These are phyloP conservation scores for Brassica juncea DNA, from an alignment of 345 rosid species.

Conservation along the genomic window DNA sequence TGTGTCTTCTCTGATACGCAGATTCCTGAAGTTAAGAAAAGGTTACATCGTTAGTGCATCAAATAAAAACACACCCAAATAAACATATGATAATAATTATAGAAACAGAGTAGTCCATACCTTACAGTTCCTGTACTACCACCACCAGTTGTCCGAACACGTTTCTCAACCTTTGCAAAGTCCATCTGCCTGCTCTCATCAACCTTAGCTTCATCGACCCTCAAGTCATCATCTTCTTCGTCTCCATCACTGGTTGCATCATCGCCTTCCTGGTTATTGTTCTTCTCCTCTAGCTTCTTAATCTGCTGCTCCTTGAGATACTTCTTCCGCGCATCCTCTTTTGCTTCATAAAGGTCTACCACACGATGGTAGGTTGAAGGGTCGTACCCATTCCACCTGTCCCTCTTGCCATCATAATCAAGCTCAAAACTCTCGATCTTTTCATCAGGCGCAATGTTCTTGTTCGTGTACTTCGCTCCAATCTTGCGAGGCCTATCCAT, in stretches of 20 bases:
- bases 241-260: constrained; percentile 30
- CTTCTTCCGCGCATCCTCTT: constrained; percentile 78
- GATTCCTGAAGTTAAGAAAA: constrained; percentile 44
- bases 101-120: constrained; percentile 1
- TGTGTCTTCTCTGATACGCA: constrained; percentile 81
- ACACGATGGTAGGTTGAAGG: constrained; percentile 66
- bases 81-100: not conserved
- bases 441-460: constrained; percentile 83
- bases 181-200: constrained; percentile 5
- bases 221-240: constrained; percentile 41
- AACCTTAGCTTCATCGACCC: constrained; percentile 43
- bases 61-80: not conserved
- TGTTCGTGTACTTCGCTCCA: constrained; percentile 81
- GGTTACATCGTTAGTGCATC: constrained; percentile 10
- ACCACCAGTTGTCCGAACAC: not conserved
- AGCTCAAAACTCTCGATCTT: constrained; percentile 79
- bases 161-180: not conserved
- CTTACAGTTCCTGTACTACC: not conserved
- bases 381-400: constrained; percentile 90
- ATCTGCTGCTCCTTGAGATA: constrained; percentile 75
- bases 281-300: constrained; percentile 81
- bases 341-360: constrained; percentile 76
- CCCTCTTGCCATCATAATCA: constrained; percentile 88
- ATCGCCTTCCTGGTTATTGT: constrained; percentile 48
- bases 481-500: constrained; percentile 77